Base-by-base conservation (phyloP, 225 moss, liverwort and hornwort genomes). In the Rhytidiadelphus loreus region DNA sequence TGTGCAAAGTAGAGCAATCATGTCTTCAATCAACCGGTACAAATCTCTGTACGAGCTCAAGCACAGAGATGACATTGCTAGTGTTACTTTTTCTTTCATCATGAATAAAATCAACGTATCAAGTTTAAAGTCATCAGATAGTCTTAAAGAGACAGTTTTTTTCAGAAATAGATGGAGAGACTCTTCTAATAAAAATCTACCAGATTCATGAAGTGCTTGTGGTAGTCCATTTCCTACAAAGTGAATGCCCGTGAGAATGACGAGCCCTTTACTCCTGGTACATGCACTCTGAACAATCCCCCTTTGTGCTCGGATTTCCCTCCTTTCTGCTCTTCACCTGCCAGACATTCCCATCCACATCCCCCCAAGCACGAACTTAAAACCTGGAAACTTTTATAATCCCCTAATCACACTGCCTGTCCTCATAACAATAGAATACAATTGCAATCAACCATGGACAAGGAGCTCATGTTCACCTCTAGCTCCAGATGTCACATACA, bases 401-500 rank as follows among this genome's bases (percentile, higher is more conserved):
- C 71, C n/a, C 52, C 20, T 65, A 83, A 69, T 53, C 84, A 55
- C 59, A 30, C 41, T 56, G 52, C 33, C 80, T 58, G 50, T 17
- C 76, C 62, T 33, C 55, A 26, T 35, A 39, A 83, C 46, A 55
- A 35, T 68, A 48, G 25, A 25, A n/a, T 85, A 41, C 26, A 32
- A 75, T 70, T 83, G 77, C 83, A 58, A 52, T 71, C 53, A 86
- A 81, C 37, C 33, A 79, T 41, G 58, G 24, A n/a, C 6, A 86
- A 86, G 77, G 39, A 81, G 70, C 41, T 76, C 35, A 81, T 46
- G 84, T 30, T 26, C 83, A 94, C 94, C 94, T 92, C 92, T 83
- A n/a, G 91, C 91, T 83, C 90, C 90, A 56, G 85, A 81, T 24
- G 94, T 94, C 71, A 92, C 94, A 74, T 90, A 94, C 3, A 94